phyloP scores from a whole-genome alignment of 345 rosid genomes.

The Psidium guajava region DNA sequence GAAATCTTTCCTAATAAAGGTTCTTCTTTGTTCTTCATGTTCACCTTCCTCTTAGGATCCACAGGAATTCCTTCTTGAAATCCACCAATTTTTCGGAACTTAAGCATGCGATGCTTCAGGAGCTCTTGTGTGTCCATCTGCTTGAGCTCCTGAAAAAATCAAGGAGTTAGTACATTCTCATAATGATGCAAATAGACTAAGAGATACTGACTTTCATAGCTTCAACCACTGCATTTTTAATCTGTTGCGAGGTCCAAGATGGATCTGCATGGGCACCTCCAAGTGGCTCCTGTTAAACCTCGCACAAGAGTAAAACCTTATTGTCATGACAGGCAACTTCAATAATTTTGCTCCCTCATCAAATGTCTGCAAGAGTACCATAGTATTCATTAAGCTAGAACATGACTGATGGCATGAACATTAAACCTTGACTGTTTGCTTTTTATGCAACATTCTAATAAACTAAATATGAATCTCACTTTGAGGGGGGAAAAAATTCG shows the following conservation, averaged over 20 bases:
- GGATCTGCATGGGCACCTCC: slow-evolving; percentile 97
- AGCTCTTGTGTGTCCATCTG: slow-evolving; percentile 58
- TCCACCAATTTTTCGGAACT: slow-evolving; percentile 80
- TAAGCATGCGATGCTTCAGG: slow-evolving; percentile 62
- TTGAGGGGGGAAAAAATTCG: background rate
- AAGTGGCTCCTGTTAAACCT: slow-evolving; percentile 62
- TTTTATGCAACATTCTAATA: background rate
- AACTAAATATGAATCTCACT: background rate
- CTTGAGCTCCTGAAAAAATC: slow-evolving; percentile 46
- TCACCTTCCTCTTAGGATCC: slow-evolving; percentile 51
- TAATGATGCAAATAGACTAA: slow-evolving; percentile 1
- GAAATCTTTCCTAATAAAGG: slow-evolving; percentile 20
- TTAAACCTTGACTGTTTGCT: background rate
- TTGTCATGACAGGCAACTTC: background rate
- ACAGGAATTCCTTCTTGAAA: slow-evolving; percentile 54
- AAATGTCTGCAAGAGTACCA: background rate
- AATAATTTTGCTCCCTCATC: background rate
- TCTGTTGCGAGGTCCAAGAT: slow-evolving; percentile 79
- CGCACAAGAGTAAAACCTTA: background rate
- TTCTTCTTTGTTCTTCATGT: slow-evolving; percentile 72
- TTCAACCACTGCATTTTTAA: slow-evolving; percentile 68
- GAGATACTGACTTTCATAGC: slow-evolving; percentile 60
- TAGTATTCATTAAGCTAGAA: background rate
- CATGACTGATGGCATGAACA: background rate
- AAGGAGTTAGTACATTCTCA: background rate